Evolutionary conservation across 2,329 filamentous ascomycete genomes (phyloP), one percentile per base, ranked within the genome.

Genomic region (Triangularia setosa): DNA sequence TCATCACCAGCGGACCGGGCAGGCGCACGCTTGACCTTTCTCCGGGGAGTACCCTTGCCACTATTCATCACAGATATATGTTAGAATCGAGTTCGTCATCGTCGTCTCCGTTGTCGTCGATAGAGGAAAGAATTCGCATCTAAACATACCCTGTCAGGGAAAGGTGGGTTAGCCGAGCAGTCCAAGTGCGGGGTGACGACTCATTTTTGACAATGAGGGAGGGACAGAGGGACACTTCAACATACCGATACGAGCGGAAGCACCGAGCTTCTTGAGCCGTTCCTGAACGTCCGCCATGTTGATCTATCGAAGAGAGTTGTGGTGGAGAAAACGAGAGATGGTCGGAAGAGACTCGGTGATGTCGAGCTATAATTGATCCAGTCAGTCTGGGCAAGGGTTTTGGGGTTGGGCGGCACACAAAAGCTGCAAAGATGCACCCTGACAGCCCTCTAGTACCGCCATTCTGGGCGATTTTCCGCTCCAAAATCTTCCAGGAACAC

Each of bases 11-110:
- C 92, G 72, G 91, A 91, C 80, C 88, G 91, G 80, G 92, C 92
- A 82, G 96, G 92, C 72, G 94, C 91, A 83, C 96, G 96, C 92
- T 98, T 99, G 81, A 95, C 90, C 88, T 96, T 96, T 85, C 95
- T 88, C 84, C 95, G 88, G 78, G 95, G 95, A 73, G 95, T 97
- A 75, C 95, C 95, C 87, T 99, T 99, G 84, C 95, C 95, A 84
- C 94, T 83, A 69, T 69, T 64, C 58, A 63, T 68, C 60, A 66
- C 60, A 64, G 35, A 67, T 65, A 9, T 21, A 68, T 76, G 64
- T 72, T 48, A 71, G 71, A 69, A 65, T 63, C 52, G 69, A 61
- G 30, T 56, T 40, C 24, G 23, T 24, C 60, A 48, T 63, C 64
- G 55, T 54, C 55, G 58, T 30, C n/a, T n/a, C n/a, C 33, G 60